Evolutionary conservation across 768 basidiomycete genomes (phyloP).

Genomic region (Leccinum subgranulosum): DNA sequence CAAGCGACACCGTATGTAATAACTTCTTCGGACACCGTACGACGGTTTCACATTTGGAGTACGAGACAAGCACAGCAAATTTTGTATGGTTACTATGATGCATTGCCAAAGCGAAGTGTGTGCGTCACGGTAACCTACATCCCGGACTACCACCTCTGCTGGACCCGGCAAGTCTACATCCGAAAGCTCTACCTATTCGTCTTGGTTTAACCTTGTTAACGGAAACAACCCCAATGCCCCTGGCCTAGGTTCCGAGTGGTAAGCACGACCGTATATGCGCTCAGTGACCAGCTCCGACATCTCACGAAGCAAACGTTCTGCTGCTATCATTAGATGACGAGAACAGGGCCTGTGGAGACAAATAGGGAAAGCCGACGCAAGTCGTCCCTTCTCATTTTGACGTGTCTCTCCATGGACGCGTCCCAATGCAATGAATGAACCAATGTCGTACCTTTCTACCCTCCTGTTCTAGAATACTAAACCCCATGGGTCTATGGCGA

Average conservation of each 20-base stretch:
- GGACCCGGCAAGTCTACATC: neutral
- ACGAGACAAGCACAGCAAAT: neutral
- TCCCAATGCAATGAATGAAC: neutral
- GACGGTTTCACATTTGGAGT: neutral
- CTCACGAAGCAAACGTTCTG: neutral
- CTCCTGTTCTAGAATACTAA: neutral
- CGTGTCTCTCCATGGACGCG: neutral
- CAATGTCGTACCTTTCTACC: neutral
- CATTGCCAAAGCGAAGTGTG: conserved; percentile 24
- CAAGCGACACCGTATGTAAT: no score
- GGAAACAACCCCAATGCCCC: neutral
- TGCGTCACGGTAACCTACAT: neutral
- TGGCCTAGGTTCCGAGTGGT: neutral
- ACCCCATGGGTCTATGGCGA: neutral
- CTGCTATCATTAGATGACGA: neutral
- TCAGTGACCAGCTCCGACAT: neutral
- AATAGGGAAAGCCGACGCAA: neutral
- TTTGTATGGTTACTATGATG: conserved; percentile 40
- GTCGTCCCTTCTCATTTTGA: neutral
- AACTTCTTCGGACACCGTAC: neutral
- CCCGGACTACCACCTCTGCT: neutral
- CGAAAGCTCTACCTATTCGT: neutral
- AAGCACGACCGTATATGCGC: neutral
- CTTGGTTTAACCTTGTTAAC: neutral
- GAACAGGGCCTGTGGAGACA: neutral